Evolutionary conservation across 2,329 filamentous ascomycete species (phyloP), one percentile per base, ranked within the genome.

Genomic region (Aspergillus sp.): DNA sequence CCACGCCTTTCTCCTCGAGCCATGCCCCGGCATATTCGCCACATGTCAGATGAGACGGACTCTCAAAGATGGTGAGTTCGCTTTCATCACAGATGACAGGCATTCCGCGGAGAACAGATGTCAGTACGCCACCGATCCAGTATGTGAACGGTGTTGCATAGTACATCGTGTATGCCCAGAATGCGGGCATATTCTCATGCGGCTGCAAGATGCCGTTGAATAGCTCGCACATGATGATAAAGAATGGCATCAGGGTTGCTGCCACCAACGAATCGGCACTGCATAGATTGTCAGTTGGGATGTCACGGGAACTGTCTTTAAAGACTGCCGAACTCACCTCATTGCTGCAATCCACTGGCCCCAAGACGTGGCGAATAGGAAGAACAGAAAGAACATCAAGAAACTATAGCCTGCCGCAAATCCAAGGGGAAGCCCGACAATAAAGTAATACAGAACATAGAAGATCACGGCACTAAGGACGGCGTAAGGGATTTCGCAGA

Each of bases 201-300:
- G 91, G 89, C 49, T 95, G 90, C 0, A 91, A 90, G 63, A 96
- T 91, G 75, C 92, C 92, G 70, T 91, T 96, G 84, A 96, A 95
- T 20, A 96, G 83, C 4, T 90, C 85, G 69, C 95, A 94, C 66
- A 89, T 87, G 73, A 94, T 90, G 76, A 93, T 89, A 73, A 95
- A 81, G 77, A 93, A 90, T 1, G 92, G 91, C 71, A 95, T 92
- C 59, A 91, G 84, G 62, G 94, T 87, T 12, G 89, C 87, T 0
- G 90, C 88, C 65, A 95, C 89, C 75, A 92, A 91, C 0, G 90
- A 86, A 14, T 75, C 72, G 26, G 69, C 63, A 42, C 72, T 74
- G 24, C n/a, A 49, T 2, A 10, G 1, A 24, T 26, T 14, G 50
- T 62, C 29, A 64, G 60, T 51, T 45, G n/a, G 10, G 11, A 4